Evolutionary conservation across 2,329 filamentous ascomycete genomes (phyloP).

Genomic region (Sarocladium brachiariae): DNA sequence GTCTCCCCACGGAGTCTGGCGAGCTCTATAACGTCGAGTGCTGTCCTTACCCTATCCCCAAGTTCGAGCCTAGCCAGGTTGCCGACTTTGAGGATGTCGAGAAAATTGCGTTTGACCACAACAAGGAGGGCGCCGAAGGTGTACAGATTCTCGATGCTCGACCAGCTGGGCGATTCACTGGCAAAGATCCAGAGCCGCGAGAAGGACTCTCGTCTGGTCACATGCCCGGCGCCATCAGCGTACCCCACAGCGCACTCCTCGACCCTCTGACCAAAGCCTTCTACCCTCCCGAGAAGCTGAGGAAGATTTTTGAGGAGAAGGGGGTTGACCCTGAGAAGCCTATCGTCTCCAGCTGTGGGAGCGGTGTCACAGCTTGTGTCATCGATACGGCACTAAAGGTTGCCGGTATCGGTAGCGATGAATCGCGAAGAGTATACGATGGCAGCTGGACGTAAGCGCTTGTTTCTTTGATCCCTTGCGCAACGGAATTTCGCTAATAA

Average conservation of each 20-base stretch:
- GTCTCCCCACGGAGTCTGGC: constrained; percentile 75
- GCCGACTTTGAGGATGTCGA: constrained; percentile 77
- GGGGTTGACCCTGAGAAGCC: constrained; percentile 73
- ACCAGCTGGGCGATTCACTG: constrained; percentile 71
- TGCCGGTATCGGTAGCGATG: constrained; percentile 63
- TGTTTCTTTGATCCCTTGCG: background rate
- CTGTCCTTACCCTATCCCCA: constrained; percentile 56
- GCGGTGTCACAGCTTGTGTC: constrained; percentile 86
- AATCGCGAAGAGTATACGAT: constrained; percentile 76
- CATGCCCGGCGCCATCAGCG: constrained; percentile 78
- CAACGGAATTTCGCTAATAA: constrained; percentile 19
- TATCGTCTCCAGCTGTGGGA: constrained; percentile 84
- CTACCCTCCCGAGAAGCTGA: constrained; percentile 63
- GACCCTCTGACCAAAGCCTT: constrained; percentile 79
- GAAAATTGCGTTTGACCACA: constrained; percentile 65
- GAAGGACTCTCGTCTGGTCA: constrained; percentile 83
- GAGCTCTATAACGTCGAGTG: constrained; percentile 61
- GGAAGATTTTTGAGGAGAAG: constrained; percentile 69
- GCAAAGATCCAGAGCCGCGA: constrained; percentile 78
- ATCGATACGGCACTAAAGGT: constrained; percentile 81
- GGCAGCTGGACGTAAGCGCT: constrained; percentile 87
- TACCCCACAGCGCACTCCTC: constrained; percentile 74
- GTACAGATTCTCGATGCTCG: constrained; percentile 88
- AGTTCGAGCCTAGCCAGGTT: constrained; percentile 56
- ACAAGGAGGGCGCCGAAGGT: constrained; percentile 76